A percentile compares a stretch with the other conserved stretches of the same genome.
Evolutionary conservation across 495 filamentous ascomycete species (phyloP).

Genomic region (Trichoderma parareesei): DNA sequence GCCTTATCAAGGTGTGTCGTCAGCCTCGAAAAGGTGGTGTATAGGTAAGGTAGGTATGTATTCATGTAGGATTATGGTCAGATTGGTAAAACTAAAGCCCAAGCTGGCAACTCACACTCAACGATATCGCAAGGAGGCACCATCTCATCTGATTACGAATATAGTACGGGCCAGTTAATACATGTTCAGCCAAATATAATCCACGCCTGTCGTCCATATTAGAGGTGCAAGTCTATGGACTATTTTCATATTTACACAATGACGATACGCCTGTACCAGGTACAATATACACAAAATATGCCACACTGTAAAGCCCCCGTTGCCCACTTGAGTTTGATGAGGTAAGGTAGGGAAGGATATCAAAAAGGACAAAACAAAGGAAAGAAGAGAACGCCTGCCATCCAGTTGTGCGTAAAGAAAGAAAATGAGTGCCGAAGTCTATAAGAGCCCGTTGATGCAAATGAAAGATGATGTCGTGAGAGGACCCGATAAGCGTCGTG

Average conservation of each 20-base stretch:
- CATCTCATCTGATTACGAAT: too few species aligned
- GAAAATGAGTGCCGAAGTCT: slow-evolving; percentile 8
- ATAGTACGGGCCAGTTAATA: neutral
- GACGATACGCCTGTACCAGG: neutral
- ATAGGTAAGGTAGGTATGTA: neutral
- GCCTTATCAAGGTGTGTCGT: neutral
- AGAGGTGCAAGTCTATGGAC: neutral
- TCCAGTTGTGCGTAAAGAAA: neutral
- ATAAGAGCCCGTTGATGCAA: slow-evolving; percentile 5
- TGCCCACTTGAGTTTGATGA: neutral
- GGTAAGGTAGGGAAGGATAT: neutral
- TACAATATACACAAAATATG: neutral
- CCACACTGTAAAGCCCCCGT: slow-evolving; percentile 2
- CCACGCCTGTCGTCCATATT: neutral
- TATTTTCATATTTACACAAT: neutral
- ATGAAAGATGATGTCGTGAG: neutral
- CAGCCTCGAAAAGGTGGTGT: neutral
- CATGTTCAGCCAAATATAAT: neutral
- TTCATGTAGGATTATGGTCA: too few species aligned
- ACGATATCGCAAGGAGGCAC: too few species aligned
- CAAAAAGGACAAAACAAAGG: slow-evolving; percentile 5
- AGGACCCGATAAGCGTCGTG: neutral
- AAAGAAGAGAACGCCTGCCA: neutral
- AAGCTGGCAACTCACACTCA: too few species aligned
- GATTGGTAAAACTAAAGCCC: too few species aligned